phyloP scores from a whole-genome alignment of 83 land plant species.

The Picea abies region DNA sequence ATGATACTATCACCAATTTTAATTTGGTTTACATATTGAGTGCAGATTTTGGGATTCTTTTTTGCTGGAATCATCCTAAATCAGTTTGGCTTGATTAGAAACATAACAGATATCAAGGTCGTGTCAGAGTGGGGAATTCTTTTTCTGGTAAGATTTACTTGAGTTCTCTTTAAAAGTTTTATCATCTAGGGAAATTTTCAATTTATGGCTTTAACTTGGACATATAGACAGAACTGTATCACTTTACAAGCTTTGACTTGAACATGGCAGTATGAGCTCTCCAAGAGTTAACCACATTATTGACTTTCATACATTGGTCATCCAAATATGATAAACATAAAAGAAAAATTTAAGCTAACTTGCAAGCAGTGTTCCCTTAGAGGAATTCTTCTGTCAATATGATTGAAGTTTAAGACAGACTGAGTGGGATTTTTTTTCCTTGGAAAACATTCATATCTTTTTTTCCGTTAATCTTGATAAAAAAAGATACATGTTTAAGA shows the following conservation, averaged over 20 bases:
- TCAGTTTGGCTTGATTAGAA: conserved; percentile 80
- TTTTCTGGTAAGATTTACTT: conserved; percentile 69
- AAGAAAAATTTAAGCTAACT: not conserved
- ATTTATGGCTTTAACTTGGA: not conserved
- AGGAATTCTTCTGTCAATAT: not conserved
- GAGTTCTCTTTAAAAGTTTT: not conserved
- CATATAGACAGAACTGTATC: not conserved
- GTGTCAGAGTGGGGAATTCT: conserved; percentile 97
- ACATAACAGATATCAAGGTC: conserved; percentile 41
- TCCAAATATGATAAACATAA: not conserved
- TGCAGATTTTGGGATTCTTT: conserved; percentile 97
- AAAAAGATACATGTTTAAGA: no score
- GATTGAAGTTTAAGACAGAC: no score
- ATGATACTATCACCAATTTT: conserved; percentile 15
- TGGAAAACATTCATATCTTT: no score
- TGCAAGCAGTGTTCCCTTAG: not conserved
- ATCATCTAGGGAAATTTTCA: not conserved
- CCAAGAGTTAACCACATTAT: not conserved
- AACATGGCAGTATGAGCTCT: not conserved
- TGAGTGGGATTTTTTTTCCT: no score
- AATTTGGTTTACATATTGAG: conserved; percentile 3
- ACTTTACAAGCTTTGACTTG: not conserved
- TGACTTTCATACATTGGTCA: not conserved
- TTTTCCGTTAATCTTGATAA: no score
- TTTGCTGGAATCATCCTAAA: conserved; percentile 90